Conservation (phyloP, 495 filamentous ascomycete species). For the Lasiosphaeria ovina region DNA sequence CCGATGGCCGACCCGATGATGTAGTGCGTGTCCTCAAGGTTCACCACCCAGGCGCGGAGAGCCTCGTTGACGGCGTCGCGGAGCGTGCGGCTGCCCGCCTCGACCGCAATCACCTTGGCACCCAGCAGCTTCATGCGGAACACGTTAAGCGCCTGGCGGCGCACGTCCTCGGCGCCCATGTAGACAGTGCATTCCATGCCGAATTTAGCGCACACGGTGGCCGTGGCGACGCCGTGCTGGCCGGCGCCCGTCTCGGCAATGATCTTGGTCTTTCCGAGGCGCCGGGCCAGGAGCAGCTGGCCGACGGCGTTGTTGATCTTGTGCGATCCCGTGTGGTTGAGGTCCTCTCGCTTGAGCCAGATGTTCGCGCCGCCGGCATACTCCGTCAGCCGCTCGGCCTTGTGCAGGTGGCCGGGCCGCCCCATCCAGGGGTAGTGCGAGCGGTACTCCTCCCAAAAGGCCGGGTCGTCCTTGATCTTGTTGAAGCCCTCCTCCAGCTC, state of each 20-base stretch:
- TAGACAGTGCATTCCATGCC: conserved; percentile 94
- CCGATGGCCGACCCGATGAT: conserved; percentile 95
- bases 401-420: conserved; percentile 84
- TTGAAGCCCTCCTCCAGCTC: conserved; percentile 94
- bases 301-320: conserved; percentile 98
- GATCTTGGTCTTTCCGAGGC: conserved; percentile 87
- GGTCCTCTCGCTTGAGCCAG: conserved; percentile 92
- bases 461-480: conserved; percentile 74
- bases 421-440: conserved; percentile 99
- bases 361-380: conserved; percentile 88
- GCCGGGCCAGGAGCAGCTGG: conserved; percentile 76
- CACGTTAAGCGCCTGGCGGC: conserved; percentile 90
- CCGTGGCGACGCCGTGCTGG: conserved; percentile 93
- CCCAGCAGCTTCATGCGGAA: conserved; percentile 96
- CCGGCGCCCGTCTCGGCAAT: conserved; percentile 97
- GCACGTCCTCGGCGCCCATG: conserved; percentile 95
- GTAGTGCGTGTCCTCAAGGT: conserved; percentile 89
- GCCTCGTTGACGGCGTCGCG: conserved; percentile 97
- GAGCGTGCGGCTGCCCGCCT: conserved; percentile 79
- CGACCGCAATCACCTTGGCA: conserved; percentile 80
- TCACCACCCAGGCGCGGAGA: conserved; percentile 81
- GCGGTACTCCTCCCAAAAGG: conserved; percentile 96
- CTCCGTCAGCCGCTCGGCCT: conserved; percentile 83
- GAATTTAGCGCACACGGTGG: conserved; percentile 94
- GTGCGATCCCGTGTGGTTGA: conserved; percentile 84